These are phyloP conservation scores for Hypoxylon trugodes DNA, from an alignment of 495 filamentous ascomycete species.

Conservation along the genomic window DNA sequence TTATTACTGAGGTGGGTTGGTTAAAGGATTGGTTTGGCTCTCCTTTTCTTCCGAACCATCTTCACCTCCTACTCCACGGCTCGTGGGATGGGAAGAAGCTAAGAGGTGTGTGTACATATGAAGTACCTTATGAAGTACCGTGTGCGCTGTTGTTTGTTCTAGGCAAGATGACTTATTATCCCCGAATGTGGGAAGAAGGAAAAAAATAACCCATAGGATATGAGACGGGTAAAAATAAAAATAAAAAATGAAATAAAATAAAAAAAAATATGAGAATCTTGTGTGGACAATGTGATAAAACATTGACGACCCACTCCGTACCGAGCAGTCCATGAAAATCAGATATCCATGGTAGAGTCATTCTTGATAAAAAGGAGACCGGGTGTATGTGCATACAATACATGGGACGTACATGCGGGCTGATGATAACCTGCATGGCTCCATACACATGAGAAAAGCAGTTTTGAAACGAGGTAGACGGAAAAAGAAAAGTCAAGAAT, in stretches of 20 bases:
- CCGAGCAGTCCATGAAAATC: constrained; percentile 10
- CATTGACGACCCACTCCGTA: constrained; percentile 17
- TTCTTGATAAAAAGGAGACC: constrained; percentile 17
- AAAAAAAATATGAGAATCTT: constrained; percentile 15
- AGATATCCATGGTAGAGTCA: constrained; percentile 6
- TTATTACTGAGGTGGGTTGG: constrained; percentile 22
- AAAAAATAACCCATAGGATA: constrained; percentile 6
- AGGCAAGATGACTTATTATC: constrained; percentile 15
- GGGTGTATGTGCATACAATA: constrained; percentile 36
- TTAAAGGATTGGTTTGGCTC: constrained; percentile 28
- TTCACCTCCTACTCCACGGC: constrained; percentile 5
- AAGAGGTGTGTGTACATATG: constrained; percentile 10
- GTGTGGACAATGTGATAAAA: constrained; percentile 21
- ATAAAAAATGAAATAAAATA: constrained; percentile 11
- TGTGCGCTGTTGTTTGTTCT: constrained; percentile 20
- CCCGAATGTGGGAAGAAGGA: constrained; percentile 16
- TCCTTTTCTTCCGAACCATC: constrained; percentile 6
- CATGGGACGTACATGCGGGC: constrained; percentile 21
- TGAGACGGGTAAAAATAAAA: no score
- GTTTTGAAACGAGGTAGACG: constrained; percentile 30
- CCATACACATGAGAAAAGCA: constrained; percentile 21
- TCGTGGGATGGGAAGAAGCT: neutral
- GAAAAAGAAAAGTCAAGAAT: constrained; percentile 21
- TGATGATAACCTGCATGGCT: constrained; percentile 27
- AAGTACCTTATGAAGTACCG: constrained; percentile 13